These are phyloP conservation scores for Rhinocladiella mackenziei DNA, from an alignment of 2,329 filamentous ascomycete species.

Conservation along the genomic window DNA sequence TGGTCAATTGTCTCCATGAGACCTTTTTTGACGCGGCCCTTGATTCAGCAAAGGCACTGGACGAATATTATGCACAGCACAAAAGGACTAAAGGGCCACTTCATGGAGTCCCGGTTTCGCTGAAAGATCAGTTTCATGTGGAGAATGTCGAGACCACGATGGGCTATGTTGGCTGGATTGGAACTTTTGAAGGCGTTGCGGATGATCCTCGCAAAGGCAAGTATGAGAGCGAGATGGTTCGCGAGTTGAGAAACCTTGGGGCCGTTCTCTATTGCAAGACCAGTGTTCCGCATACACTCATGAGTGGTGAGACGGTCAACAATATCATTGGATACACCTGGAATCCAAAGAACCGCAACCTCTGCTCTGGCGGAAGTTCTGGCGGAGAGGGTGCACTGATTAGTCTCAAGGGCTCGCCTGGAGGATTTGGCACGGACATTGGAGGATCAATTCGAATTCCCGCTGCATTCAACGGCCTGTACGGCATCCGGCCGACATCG, in stretches of 20 bases:
- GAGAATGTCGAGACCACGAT: slow-evolving; percentile 55
- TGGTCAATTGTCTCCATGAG: slow-evolving; percentile 53
- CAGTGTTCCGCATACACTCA: slow-evolving; percentile 53
- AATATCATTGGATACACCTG: slow-evolving; percentile 57
- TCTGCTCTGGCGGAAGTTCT: slow-evolving; percentile 55
- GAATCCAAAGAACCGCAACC: slow-evolving; percentile 55
- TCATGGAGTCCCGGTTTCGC: slow-evolving; percentile 58
- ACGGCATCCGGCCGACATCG: slow-evolving; percentile 52
- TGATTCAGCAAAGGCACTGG: slow-evolving; percentile 46
- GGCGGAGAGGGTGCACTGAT: slow-evolving; percentile 58
- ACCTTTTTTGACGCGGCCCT: slow-evolving; percentile 54
- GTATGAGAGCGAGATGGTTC: slow-evolving; percentile 57
- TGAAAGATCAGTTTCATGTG: slow-evolving; percentile 49
- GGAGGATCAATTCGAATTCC: slow-evolving; percentile 58
- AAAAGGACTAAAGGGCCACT: slow-evolving; percentile 53
- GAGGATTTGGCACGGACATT: slow-evolving; percentile 57
- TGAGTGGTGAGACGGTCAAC: slow-evolving; percentile 59
- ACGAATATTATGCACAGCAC: slow-evolving; percentile 44
- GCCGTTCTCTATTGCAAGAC: slow-evolving; percentile 56
- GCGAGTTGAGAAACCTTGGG: slow-evolving; percentile 50
- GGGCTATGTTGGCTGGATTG: slow-evolving; percentile 65
- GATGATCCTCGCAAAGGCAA: slow-evolving; percentile 48
- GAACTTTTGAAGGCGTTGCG: slow-evolving; percentile 54
- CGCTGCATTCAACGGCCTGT: slow-evolving; percentile 57
- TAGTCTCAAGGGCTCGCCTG: slow-evolving; percentile 50